phyloP scores from a whole-genome alignment of 2,329 filamentous ascomycete genomes.

The Cladobotryum protrusum region DNA sequence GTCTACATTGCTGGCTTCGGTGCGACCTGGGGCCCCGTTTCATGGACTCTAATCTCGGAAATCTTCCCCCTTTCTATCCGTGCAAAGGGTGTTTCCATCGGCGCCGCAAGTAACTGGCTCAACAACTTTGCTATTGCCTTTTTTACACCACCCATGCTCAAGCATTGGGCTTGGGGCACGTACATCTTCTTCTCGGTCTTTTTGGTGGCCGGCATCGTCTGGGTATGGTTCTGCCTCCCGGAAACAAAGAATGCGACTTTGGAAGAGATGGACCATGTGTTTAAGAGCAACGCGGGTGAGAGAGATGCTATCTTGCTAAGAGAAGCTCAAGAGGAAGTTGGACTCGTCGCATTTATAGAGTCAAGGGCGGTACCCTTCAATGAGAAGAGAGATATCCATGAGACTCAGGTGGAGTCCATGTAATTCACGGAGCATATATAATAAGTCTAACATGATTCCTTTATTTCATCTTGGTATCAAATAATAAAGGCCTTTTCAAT shows the following conservation, averaged over 20 bases:
- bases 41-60: constrained; percentile 43
- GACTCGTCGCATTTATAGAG: constrained; percentile 14
- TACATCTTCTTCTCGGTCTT: constrained; percentile 52
- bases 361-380: background rate
- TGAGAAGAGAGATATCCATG: constrained; percentile 9
- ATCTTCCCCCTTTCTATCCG: constrained; percentile 40
- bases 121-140: constrained; percentile 12
- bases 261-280: constrained; percentile 49
- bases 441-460: too few species aligned
- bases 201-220: constrained; percentile 40
- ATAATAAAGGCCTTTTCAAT: too few species aligned
- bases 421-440: background rate
- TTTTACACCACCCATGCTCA: constrained; percentile 35
- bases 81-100: constrained; percentile 37
- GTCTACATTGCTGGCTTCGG: constrained; percentile 46
- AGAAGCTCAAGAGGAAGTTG: constrained; percentile 20
- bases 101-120: constrained; percentile 25
- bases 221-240: constrained; percentile 45
- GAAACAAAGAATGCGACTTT: constrained; percentile 50
- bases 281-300: constrained; percentile 32
- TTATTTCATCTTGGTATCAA: too few species aligned
- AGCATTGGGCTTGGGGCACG: constrained; percentile 39
- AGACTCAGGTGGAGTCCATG: constrained; percentile 4
- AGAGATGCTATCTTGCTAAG: constrained; percentile 18
- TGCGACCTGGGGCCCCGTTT: constrained; percentile 40